These are phyloP conservation scores for Penicillium sp. DNA, from an alignment of 2,329 filamentous ascomycete genomes.

Conservation along the genomic window DNA sequence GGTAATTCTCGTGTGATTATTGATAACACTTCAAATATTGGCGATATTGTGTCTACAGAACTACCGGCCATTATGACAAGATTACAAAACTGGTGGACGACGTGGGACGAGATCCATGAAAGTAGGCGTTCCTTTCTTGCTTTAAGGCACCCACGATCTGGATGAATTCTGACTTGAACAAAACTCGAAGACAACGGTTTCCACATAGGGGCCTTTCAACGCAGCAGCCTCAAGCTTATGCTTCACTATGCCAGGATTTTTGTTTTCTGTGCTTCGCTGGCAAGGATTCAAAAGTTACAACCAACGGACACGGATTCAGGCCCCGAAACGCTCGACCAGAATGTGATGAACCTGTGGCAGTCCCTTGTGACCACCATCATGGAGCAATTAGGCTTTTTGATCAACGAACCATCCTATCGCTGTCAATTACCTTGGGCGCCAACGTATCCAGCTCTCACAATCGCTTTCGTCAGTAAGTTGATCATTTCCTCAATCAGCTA, in stretches of 20 bases:
- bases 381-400: constrained; percentile 34
- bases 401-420: constrained; percentile 34
- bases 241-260: constrained; percentile 37
- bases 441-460: constrained; percentile 37
- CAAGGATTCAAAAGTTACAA: constrained; percentile 38
- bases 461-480: constrained; percentile 39
- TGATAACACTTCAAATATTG: constrained; percentile 27
- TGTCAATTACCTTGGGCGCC: constrained; percentile 38
- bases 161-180: background rate
- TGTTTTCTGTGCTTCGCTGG: constrained; percentile 33
- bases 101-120: constrained; percentile 38
- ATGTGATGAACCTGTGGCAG: constrained; percentile 32
- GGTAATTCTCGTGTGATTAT: constrained; percentile 32
- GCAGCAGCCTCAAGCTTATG: constrained; percentile 37
- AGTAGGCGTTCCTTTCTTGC: constrained; percentile 23
- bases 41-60: constrained; percentile 29
- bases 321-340: constrained; percentile 24
- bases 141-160: background rate
- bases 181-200: constrained; percentile 35
- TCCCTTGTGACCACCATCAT: constrained; percentile 35
- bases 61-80: constrained; percentile 35
- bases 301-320: constrained; percentile 21
- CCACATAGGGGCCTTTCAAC: constrained; percentile 38
- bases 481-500: background rate
- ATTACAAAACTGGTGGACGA: constrained; percentile 36